Percentiles rank a stretch among this genome's conserved stretches.
Evolutionary conservation across 768 basidiomycete genomes (phyloP).

Genomic region (Boletellus ananiceps): DNA sequence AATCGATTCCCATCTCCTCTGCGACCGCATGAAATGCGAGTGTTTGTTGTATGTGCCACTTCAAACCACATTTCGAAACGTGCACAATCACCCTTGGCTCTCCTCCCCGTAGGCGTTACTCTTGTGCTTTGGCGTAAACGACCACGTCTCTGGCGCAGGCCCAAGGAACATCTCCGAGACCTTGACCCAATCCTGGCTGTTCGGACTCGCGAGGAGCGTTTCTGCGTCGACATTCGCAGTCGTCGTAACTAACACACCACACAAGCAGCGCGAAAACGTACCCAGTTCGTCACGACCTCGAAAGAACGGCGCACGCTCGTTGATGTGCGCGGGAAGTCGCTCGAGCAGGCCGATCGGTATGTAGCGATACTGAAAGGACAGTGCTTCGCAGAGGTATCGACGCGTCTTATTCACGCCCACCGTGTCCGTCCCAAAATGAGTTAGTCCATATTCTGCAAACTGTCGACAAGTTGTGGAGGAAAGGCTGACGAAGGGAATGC

Average conservation of each 20-base stretch:
- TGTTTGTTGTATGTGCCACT: too few species aligned
- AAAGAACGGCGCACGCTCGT: slow-evolving; percentile 88
- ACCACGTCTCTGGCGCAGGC: slow-evolving; percentile 75
- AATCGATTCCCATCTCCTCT: too few species aligned
- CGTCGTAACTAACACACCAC: background rate
- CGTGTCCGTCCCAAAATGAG: slow-evolving; percentile 83
- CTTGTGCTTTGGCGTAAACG: slow-evolving; percentile 91
- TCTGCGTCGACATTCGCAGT: slow-evolving; percentile 41
- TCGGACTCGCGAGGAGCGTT: slow-evolving; percentile 74
- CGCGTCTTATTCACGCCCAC: slow-evolving; percentile 87
- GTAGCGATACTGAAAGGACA: slow-evolving; percentile 96
- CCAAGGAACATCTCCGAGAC: slow-evolving; percentile 96
- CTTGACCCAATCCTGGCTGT: slow-evolving; percentile 86
- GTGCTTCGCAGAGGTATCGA: slow-evolving; percentile 89
- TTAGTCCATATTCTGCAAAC: slow-evolving; percentile 86
- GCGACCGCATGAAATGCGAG: too few species aligned
- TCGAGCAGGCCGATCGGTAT: slow-evolving; percentile 92
- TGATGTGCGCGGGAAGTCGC: slow-evolving; percentile 70
- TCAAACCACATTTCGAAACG: background rate
- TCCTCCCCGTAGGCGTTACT: slow-evolving; percentile 74
- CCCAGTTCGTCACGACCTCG: slow-evolving; percentile 85
- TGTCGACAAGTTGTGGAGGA: slow-evolving; percentile 26
- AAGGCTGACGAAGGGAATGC: background rate
- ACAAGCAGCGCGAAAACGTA: slow-evolving; percentile 32
- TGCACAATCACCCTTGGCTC: slow-evolving; percentile 46